Conservation (phyloP, 345 rosid species). For the Arabidopsis suecica region DNA sequence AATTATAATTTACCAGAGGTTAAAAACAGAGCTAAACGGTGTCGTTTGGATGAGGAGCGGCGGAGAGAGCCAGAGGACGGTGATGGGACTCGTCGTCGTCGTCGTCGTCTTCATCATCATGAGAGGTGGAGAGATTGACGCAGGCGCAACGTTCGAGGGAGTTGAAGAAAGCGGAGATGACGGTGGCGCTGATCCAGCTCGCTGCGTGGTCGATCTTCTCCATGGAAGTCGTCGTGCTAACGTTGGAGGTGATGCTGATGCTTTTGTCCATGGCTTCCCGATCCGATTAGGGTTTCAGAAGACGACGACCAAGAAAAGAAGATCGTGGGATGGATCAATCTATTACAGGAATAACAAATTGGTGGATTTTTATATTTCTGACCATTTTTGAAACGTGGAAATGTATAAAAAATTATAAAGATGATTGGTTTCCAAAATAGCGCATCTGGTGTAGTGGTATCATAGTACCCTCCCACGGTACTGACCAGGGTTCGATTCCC, state of each 20-base stretch:
- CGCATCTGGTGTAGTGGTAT: conserved; percentile 98
- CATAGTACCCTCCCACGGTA: conserved; percentile 99
- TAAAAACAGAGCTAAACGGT: conserved; percentile 23
- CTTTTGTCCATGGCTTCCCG: conserved; percentile 11
- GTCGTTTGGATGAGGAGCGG: conserved; percentile 40
- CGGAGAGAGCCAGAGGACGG: conserved; percentile 56
- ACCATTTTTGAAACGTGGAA: no score
- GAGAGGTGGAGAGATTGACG: conserved; percentile 68
- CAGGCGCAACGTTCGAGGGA: conserved; percentile 85
- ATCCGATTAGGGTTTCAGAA: conserved; percentile 25
- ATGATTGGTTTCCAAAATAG: not conserved
- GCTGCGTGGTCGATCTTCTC: conserved; percentile 61
- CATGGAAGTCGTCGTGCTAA: conserved; percentile 46
- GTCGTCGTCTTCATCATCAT: conserved; percentile 61
- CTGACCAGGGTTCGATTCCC: conserved; percentile 99
- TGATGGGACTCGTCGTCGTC: conserved; percentile 52
- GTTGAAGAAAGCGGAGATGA: conserved; percentile 76
- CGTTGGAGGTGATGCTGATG: conserved; percentile 23
- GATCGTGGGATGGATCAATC: not conserved
- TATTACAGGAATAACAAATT: no score
- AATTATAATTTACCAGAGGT: conserved; percentile 14
- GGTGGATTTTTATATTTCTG: no score
- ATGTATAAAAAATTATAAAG: accelerated
- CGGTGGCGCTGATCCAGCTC: conserved; percentile 65
- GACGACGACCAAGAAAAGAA: not conserved